Percentiles rank a stretch among this genome's conserved stretches.
These are phyloP conservation scores for Rhodamnia rubescens DNA, from an alignment of 345 rosid species.

Conservation along the genomic window DNA sequence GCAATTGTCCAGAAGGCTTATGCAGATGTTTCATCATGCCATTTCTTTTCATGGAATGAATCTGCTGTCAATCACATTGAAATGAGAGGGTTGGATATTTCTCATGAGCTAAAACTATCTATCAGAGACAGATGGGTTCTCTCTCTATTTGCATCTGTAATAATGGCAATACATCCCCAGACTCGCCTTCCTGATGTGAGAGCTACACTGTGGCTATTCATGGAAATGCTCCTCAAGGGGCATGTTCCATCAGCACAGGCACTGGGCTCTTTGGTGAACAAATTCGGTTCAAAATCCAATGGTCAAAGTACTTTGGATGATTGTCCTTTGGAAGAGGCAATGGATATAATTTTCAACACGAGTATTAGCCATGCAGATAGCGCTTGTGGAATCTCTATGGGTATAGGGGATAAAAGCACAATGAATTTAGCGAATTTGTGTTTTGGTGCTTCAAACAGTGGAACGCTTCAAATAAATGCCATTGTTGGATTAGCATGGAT, in stretches of 20 bases:
- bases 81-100: constrained; percentile 20
- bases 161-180: constrained; percentile 57
- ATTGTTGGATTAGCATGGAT: constrained; percentile 83
- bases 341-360: constrained; percentile 40
- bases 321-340: constrained; percentile 60
- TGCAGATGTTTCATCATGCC: constrained; percentile 35
- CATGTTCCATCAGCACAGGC: constrained; percentile 68
- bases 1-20: constrained; percentile 51
- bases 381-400: constrained; percentile 13
- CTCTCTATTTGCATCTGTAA: constrained; percentile 63
- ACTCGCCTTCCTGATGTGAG: constrained; percentile 52
- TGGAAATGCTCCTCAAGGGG: constrained; percentile 42
- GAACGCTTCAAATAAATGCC: constrained; percentile 41
- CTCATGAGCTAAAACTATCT: constrained; percentile 18
- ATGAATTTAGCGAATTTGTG: constrained; percentile 17
- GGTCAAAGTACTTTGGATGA: constrained; percentile 14
- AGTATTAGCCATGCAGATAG: constrained; percentile 2
- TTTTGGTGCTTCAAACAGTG: constrained; percentile 20
- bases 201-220: constrained; percentile 27
- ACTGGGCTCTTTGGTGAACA: constrained; percentile 78
- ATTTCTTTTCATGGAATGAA: constrained; percentile 32
- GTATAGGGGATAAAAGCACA: constrained; percentile 16
- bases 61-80: constrained; percentile 15
- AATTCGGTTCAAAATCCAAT: constrained; percentile 29
- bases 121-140: constrained; percentile 54